phyloP scores from a whole-genome alignment of 768 basidiomycete genomes.

The Pisolithus marmoratus region DNA sequence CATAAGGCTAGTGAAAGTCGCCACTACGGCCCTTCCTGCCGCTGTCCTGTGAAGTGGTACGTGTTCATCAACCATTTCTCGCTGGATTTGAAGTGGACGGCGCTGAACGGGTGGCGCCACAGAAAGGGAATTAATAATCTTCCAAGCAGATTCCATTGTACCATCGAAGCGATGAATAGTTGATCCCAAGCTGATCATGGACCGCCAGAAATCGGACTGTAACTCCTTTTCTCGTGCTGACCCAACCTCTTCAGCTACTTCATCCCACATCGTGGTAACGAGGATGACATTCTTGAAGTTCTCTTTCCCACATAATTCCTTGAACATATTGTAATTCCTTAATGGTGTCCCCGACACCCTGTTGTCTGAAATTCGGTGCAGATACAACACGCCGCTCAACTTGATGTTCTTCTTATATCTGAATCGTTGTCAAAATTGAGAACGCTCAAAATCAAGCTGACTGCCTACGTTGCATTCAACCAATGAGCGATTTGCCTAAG shows the following conservation, averaged over 20 bases:
- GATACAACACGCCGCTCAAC: constrained; percentile 29
- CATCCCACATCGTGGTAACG: constrained; percentile 33
- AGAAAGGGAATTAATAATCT: constrained; percentile 16
- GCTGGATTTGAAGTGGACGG: background rate
- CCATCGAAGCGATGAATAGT: constrained; percentile 17
- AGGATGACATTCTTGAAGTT: constrained; percentile 26
- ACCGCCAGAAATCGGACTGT: constrained; percentile 23
- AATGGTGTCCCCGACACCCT: constrained; percentile 24
- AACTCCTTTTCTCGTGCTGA: constrained; percentile 24
- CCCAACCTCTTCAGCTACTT: constrained; percentile 11
- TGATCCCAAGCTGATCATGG: constrained; percentile 26
- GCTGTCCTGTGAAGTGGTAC: background rate
- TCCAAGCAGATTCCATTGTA: constrained; percentile 21
- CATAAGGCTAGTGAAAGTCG: background rate
- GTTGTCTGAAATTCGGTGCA: constrained; percentile 15
- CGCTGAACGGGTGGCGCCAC: background rate
- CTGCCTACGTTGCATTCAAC: constrained; percentile 22
- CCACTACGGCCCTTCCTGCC: background rate
- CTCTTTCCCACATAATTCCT: constrained; percentile 16
- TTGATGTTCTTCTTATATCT: constrained; percentile 23
- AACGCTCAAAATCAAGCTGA: background rate
- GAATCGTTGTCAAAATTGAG: background rate
- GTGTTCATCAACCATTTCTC: background rate
- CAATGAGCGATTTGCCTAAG: constrained; percentile 21
- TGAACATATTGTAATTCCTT: constrained; percentile 29